phyloP scores from a whole-genome alignment of 345 rosid species.

The Acer negundo region DNA sequence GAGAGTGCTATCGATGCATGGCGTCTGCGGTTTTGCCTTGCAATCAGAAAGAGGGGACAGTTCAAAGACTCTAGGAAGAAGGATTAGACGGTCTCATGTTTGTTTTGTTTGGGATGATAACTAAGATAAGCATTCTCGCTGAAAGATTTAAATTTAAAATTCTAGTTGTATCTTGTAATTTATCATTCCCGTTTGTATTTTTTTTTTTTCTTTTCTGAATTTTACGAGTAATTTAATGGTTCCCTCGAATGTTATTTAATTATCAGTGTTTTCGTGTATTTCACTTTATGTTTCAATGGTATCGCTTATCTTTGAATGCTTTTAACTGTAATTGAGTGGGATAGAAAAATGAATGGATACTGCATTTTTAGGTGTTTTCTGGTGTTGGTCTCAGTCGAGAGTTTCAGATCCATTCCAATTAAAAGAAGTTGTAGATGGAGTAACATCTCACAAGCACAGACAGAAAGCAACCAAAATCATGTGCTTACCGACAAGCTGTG shows the following conservation, averaged over 20 bases:
- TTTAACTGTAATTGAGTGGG: not conserved
- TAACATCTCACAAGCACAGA: not conserved
- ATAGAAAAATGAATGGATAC: not conserved
- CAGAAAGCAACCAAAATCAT: too few species aligned
- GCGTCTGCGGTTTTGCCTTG: slow-evolving; percentile 49
- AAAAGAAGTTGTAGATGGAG: too few species aligned
- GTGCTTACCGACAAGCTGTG: too few species aligned
- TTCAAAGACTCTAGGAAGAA: slow-evolving; percentile 70
- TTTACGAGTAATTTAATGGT: not conserved
- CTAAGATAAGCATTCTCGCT: not conserved
- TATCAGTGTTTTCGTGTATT: not conserved
- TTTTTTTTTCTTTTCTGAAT: not conserved
- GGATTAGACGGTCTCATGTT: slow-evolving; percentile 32
- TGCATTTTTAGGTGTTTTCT: not conserved
- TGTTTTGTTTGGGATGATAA: not conserved
- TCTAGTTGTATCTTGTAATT: not conserved
- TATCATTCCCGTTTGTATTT: not conserved
- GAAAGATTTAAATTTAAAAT: slow-evolving; percentile 5
- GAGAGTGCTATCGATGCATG: slow-evolving; percentile 54
- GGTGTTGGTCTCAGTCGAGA: not conserved
- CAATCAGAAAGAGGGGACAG: slow-evolving; percentile 62
- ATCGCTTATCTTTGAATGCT: not conserved
- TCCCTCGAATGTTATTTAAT: not conserved
- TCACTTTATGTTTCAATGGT: not conserved
- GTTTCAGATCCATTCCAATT: not conserved